These are phyloP conservation scores for Truncatella angustata DNA, from an alignment of 2,329 filamentous ascomycete genomes.

Conservation along the genomic window DNA sequence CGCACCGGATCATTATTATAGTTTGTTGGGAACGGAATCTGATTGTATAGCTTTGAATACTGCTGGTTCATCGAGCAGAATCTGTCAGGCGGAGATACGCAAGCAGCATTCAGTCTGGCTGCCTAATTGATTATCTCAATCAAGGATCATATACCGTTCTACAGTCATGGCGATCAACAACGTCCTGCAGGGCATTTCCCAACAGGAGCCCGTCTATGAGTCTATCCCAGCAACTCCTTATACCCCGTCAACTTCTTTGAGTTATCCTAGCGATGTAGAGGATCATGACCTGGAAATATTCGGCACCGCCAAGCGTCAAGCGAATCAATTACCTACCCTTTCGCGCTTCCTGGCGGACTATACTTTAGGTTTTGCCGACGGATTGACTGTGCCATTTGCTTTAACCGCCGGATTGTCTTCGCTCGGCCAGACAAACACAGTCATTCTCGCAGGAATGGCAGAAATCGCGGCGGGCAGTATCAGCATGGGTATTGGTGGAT, in stretches of 20 bases:
- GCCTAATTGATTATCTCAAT: neutral
- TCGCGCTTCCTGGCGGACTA: slow-evolving; percentile 54
- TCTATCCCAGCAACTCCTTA: slow-evolving; percentile 1
- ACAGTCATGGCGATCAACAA: neutral
- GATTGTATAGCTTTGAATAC: too few species aligned
- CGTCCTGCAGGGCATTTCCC: neutral
- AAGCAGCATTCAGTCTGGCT: neutral
- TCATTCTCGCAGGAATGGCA: slow-evolving; percentile 70
- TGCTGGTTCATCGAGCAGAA: too few species aligned
- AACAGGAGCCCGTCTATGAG: slow-evolving; percentile 1
- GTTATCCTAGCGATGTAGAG: slow-evolving; percentile 3
- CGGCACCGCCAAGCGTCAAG: neutral
- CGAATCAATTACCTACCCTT: slow-evolving; percentile 10
- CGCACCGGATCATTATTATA: too few species aligned
- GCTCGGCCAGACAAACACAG: slow-evolving; percentile 62
- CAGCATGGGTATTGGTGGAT: slow-evolving; percentile 75
- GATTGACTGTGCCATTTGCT: slow-evolving; percentile 77
- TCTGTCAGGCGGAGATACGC: neutral
- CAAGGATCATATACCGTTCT: neutral
- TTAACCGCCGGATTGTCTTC: slow-evolving; percentile 71
- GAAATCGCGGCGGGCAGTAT: slow-evolving; percentile 76
- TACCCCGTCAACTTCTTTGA: neutral
- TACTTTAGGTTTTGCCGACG: slow-evolving; percentile 76
- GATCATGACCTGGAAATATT: neutral
- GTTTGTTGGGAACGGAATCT: too few species aligned